Conservation (phyloP, 768 basidiomycete species). For the Vishniacozyma victoriae region DNA sequence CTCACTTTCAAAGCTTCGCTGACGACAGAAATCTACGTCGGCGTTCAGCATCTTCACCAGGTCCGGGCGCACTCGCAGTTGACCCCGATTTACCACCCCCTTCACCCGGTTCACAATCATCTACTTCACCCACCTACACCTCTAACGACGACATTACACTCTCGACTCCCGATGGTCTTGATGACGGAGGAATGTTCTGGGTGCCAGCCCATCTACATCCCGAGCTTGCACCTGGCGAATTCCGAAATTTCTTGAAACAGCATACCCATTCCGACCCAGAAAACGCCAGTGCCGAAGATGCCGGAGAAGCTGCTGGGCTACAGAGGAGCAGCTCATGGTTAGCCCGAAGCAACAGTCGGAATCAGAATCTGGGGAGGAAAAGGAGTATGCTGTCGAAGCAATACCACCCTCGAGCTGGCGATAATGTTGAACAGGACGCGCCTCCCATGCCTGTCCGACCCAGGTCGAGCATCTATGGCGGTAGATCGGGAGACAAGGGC, state of each 20-base stretch:
- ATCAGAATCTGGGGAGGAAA: constrained; percentile 64
- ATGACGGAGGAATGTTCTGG: constrained; percentile 93
- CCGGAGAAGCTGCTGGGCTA: constrained; percentile 21
- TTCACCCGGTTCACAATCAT: constrained; percentile 51
- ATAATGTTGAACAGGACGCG: constrained; percentile 65
- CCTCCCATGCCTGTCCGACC: constrained; percentile 49
- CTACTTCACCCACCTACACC: constrained; percentile 19
- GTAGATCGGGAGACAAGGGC: constrained; percentile 64
- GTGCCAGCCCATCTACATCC: constrained; percentile 94
- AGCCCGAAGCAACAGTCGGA: constrained; percentile 44
- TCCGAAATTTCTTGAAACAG: constrained; percentile 88
- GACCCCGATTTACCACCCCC: constrained; percentile 87
- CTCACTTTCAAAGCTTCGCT: not conserved
- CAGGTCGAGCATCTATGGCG: constrained; percentile 59
- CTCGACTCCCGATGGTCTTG: constrained; percentile 47
- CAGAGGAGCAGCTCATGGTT: constrained; percentile 27
- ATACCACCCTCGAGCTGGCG: constrained; percentile 74
- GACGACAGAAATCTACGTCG: constrained; percentile 54
- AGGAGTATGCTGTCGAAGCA: constrained; percentile 91
- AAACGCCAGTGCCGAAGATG: constrained; percentile 12
- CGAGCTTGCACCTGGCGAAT: constrained; percentile 94
- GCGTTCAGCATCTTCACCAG: constrained; percentile 66
- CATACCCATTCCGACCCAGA: constrained; percentile 58
- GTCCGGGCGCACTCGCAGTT: constrained; percentile 73
- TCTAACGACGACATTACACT: constrained; percentile 36